Evolutionary conservation across 2,329 filamentous ascomycete species (phyloP).

Genomic region (Diplocarpon mali): DNA sequence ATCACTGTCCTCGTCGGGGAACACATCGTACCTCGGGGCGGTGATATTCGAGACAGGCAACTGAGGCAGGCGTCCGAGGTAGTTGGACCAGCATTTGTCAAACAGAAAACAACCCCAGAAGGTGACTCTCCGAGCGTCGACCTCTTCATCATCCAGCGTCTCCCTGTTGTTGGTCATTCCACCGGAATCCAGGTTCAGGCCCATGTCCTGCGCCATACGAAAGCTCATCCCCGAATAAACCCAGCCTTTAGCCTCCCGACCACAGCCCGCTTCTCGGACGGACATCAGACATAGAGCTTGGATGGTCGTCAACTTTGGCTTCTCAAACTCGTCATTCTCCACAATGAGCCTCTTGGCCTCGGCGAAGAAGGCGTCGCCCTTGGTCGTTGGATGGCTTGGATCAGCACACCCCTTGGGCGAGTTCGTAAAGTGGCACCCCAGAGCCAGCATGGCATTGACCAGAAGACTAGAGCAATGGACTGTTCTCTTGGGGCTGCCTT

Average conservation of each 20-base stretch:
- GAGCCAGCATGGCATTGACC: slow-evolving; percentile 85
- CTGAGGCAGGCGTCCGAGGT: slow-evolving; percentile 83
- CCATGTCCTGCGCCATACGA: slow-evolving; percentile 90
- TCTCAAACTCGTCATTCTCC: slow-evolving; percentile 88
- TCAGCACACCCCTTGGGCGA: slow-evolving; percentile 60
- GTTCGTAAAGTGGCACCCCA: slow-evolving; percentile 88
- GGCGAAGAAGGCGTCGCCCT: slow-evolving; percentile 91
- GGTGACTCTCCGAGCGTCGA: slow-evolving; percentile 81
- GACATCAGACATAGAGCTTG: slow-evolving; percentile 94
- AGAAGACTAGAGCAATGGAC: slow-evolving; percentile 80
- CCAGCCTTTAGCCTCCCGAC: slow-evolving; percentile 90
- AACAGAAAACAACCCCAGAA: slow-evolving; percentile 99
- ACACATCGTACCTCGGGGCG: slow-evolving; percentile 81
- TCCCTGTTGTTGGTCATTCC: slow-evolving; percentile 50
- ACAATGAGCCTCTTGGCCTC: slow-evolving; percentile 85
- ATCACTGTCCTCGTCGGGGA: slow-evolving; percentile 76
- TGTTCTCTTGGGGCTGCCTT: slow-evolving; percentile 39
- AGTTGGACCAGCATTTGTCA: slow-evolving; percentile 98
- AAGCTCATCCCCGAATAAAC: slow-evolving; percentile 98
- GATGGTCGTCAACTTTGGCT: slow-evolving; percentile 76
- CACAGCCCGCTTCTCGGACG: slow-evolving; percentile 88
- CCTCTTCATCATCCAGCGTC: slow-evolving; percentile 64
- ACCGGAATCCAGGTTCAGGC: slow-evolving; percentile 73
- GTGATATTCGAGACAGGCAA: slow-evolving; percentile 69
- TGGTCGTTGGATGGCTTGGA: slow-evolving; percentile 67